Evolutionary conservation across 2,329 filamentous ascomycete species (phyloP), one percentile per base, ranked within the genome.

Genomic region (Scedosporium aurantiacum): DNA sequence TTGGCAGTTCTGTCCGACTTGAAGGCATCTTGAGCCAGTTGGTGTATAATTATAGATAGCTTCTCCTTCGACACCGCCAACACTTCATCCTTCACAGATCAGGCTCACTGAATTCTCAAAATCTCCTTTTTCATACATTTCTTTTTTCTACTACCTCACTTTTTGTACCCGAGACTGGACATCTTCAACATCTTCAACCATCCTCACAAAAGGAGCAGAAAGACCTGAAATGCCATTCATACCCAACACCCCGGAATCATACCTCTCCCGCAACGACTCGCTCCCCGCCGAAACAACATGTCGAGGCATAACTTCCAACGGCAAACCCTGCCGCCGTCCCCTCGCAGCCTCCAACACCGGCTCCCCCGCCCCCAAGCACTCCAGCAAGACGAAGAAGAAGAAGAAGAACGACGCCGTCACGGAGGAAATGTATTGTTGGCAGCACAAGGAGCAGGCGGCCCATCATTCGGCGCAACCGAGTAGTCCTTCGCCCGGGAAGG

Each of bases 371-470:
- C 57, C 58, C 60, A 61, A 63, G 61, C n/a, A 50, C 16, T 54
- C 58, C 5, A 28, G 55, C 6, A 7, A 18, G 23, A 18, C n/a
- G n/a, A n/a, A 47, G n/a, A 41, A 45, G 16, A n/a, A 47, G 43
- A n/a, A 47, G 16, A n/a, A 47, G 43, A 23, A 21, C n/a, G 2
- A 12, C 57, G 18, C 8, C 27, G 4, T 21, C 1, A 21, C 25
- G 12, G 27, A 68, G 23, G 66, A 64, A 5, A 82, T 87, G 58
- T 97, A 91, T 75, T 97, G 93, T 78, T 96, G 90, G 88, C 91
- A 97, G 72, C 94, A 99, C 76, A 92, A 90, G 71, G 90, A 94
- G 62, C 94, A 99, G 73, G 90, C 90, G 61, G 70, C 71, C 66
- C 68, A 72, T 62, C 78, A 79, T 7, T 71, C 78, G 2, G 72